These are phyloP conservation scores for Arbutus unedo DNA, from an alignment of 148 eudicot species.

Conservation along the genomic window DNA sequence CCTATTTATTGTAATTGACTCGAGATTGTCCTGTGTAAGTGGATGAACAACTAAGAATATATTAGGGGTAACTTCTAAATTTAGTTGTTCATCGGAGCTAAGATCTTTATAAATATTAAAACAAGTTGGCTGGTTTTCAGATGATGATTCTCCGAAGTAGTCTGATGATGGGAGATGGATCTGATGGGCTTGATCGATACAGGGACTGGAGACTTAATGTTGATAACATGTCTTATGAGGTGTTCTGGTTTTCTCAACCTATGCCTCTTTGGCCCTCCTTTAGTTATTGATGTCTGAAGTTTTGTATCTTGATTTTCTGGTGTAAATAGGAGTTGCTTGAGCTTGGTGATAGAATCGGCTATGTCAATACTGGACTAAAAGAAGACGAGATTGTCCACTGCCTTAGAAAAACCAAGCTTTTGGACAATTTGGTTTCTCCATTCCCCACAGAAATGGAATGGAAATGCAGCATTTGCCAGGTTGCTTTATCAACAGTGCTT, in stretches of 20 bases:
- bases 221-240: constrained; percentile 91
- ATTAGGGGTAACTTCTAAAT: background rate
- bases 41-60: background rate
- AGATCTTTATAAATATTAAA: background rate
- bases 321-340: constrained; percentile 70
- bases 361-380: constrained; percentile 77
- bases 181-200: constrained; percentile 55
- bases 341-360: constrained; percentile 86
- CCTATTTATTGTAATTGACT: background rate
- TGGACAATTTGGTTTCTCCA: constrained; percentile 32
- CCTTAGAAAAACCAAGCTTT: constrained; percentile 56
- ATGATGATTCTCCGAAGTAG: constrained; percentile 72
- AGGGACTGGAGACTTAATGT: constrained; percentile 76
- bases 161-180: constrained; percentile 65
- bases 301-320: background rate
- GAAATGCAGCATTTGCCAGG: constrained; percentile 90
- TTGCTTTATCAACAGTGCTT: constrained; percentile 20
- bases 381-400: constrained; percentile 76
- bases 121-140: constrained; percentile 35
- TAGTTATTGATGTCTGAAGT: background rate
- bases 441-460: constrained; percentile 37
- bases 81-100: background rate
- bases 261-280: background rate
- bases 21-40: background rate
- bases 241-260: constrained; percentile 14